Evolutionary conservation across 805 yeast species (phyloP).

Genomic region (Cyberlindnera galapagoensis): DNA sequence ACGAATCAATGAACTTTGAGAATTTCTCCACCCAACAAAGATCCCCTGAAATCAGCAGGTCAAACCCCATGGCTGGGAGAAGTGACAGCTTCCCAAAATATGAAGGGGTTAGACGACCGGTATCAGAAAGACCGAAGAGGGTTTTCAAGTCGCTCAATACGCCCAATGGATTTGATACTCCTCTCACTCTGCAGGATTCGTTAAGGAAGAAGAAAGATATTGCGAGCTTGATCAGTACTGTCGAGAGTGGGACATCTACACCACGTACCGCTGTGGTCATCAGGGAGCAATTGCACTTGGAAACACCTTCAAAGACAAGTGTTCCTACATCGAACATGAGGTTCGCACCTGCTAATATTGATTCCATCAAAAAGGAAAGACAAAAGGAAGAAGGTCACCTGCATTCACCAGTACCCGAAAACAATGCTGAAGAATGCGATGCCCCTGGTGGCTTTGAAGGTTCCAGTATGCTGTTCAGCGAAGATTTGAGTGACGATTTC

Average conservation of each 20-base stretch:
- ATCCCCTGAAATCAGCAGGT: constrained; percentile 13
- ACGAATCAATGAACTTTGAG: constrained; percentile 16
- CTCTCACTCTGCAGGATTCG: constrained; percentile 6
- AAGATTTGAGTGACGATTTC: constrained; percentile 23
- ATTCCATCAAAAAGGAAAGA: too few species aligned
- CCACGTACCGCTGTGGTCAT: too few species aligned
- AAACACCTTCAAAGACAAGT: constrained; percentile 14
- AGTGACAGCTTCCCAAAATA: constrained; percentile 10
- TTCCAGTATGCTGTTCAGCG: constrained; percentile 19
- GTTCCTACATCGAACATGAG: background rate
- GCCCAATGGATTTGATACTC: constrained; percentile 8
- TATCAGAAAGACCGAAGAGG: constrained; percentile 5
- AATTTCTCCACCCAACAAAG: constrained; percentile 15
- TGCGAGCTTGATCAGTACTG: constrained; percentile 15
- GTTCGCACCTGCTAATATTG: too few species aligned
- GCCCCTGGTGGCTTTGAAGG: constrained; percentile 7
- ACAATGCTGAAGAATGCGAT: background rate
- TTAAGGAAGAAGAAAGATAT: constrained; percentile 11
- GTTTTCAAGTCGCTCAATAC: constrained; percentile 3
- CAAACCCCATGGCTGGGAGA: constrained; percentile 5
- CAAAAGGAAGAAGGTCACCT: too few species aligned
- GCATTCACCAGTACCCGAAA: too few species aligned
- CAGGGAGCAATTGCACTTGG: too few species aligned
- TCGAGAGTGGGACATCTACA: constrained; percentile 7
- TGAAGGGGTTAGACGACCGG: constrained; percentile 3